Evolutionary conservation across 2,329 filamentous ascomycete species (phyloP).

Genomic region (Diaporthe sp.): DNA sequence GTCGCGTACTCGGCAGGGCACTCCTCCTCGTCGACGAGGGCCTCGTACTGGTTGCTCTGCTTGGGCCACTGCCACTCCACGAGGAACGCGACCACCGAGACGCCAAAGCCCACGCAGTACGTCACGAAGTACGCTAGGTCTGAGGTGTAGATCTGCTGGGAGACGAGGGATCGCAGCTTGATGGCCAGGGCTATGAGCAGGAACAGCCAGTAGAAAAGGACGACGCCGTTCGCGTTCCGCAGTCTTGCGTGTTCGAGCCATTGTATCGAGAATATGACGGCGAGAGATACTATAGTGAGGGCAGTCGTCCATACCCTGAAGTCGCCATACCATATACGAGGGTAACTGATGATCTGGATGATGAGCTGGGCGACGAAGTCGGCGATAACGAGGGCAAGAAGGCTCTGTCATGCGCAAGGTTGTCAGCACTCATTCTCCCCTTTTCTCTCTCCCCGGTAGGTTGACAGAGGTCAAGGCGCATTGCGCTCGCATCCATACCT

Average conservation of each 20-base stretch:
- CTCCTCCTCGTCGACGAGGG: conserved; percentile 68
- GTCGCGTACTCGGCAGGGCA: conserved; percentile 90
- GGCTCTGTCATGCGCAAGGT: conserved; percentile 47
- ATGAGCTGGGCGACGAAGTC: conserved; percentile 78
- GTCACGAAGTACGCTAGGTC: conserved; percentile 80
- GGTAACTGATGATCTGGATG: conserved; percentile 79
- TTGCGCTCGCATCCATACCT: conserved; percentile 64
- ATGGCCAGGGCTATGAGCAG: conserved; percentile 81
- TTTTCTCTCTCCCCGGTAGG: neutral
- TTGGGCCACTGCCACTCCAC: conserved; percentile 92
- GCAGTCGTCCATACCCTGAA: conserved; percentile 88
- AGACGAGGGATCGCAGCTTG: conserved; percentile 87
- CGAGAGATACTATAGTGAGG: conserved; percentile 76
- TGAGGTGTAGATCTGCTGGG: conserved; percentile 76
- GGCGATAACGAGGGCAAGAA: conserved; percentile 75
- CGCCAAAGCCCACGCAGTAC: conserved; percentile 77
- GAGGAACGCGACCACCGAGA: conserved; percentile 77
- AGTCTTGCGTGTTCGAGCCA: conserved; percentile 88
- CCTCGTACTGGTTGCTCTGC: conserved; percentile 70
- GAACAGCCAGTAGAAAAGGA: conserved; percentile 92
- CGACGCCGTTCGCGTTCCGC: conserved; percentile 86
- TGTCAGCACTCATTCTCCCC: conserved; percentile 31
- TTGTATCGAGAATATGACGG: conserved; percentile 81
- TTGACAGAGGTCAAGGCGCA: no score
- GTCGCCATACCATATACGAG: conserved; percentile 78